Conservation (phyloP, 148 eudicot species). For the Heliosperma pusillum region DNA sequence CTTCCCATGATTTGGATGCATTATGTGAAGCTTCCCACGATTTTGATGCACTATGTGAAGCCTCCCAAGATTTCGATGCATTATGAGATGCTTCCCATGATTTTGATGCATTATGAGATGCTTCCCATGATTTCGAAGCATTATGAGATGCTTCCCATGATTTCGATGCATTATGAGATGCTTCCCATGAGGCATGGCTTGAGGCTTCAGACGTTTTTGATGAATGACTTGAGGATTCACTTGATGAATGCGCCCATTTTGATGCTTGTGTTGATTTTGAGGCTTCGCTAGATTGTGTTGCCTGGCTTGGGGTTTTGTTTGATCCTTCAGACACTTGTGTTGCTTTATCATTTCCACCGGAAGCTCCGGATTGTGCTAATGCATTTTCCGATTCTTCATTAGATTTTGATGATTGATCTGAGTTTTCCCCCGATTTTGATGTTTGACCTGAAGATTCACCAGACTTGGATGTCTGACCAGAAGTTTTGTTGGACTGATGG, state of each 20-base stretch:
- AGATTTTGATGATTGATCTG: not conserved
- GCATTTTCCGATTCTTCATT: not conserved
- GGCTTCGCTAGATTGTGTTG: not conserved
- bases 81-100: too few relatives aligned
- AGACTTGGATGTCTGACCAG: too few relatives aligned
- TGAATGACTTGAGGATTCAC: not conserved
- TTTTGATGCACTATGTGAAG: too few relatives aligned
- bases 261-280: not conserved
- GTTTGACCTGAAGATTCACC: too few relatives aligned
- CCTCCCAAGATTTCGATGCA: too few relatives aligned
- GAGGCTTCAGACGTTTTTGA: not conserved
- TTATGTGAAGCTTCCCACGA: too few relatives aligned
- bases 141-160: not conserved
- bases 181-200: conserved; percentile 5
- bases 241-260: conserved; percentile 4
- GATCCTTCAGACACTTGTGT: not conserved
- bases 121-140: not conserved
- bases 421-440: not conserved
- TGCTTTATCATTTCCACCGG: not conserved
- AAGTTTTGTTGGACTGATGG: too few relatives aligned
- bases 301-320: not conserved
- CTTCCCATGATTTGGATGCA: too few relatives aligned
- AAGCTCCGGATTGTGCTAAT: not conserved
- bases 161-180: not conserved
- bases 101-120: too few relatives aligned